phyloP scores from a whole-genome alignment of 2,329 filamentous ascomycete species.

The Tolypocladium ovalisporum region DNA sequence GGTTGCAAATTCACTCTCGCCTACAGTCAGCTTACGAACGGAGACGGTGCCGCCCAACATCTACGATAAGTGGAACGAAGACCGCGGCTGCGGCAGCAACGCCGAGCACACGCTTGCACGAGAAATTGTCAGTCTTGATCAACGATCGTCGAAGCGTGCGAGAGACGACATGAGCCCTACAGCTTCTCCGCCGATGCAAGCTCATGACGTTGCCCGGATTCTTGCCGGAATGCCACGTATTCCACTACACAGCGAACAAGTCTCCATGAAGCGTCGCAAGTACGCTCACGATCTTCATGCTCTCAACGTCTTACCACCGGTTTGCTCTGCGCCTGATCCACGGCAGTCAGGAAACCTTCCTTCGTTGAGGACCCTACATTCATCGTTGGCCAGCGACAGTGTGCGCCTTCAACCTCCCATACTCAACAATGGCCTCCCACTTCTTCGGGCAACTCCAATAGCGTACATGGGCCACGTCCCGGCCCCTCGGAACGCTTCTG shows the following conservation, averaged over 20 bases:
- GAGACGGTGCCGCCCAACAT: neutral
- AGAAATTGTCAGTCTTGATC: neutral
- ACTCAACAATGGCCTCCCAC: neutral
- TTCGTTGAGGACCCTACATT: neutral
- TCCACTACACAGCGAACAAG: neutral
- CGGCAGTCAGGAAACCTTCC: neutral
- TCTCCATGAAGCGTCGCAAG: neutral
- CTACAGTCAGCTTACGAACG: neutral
- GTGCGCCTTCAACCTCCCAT: neutral
- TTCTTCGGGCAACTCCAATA: neutral
- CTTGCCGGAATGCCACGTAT: slow-evolving; percentile 1
- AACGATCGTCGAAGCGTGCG: neutral
- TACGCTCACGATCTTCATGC: neutral
- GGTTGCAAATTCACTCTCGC: neutral
- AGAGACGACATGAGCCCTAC: neutral
- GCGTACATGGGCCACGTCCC: neutral
- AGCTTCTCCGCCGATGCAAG: neutral
- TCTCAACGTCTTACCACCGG: neutral
- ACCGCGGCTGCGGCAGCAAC: neutral
- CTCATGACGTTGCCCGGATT: slow-evolving; percentile 1
- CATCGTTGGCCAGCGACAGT: neutral
- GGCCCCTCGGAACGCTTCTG: neutral
- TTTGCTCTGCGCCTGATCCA: neutral
- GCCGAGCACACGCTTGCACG: no score
- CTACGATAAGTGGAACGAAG: neutral